phyloP scores from a whole-genome alignment of 495 filamentous ascomycete genomes.

The Aspergillus coremiiformis region DNA sequence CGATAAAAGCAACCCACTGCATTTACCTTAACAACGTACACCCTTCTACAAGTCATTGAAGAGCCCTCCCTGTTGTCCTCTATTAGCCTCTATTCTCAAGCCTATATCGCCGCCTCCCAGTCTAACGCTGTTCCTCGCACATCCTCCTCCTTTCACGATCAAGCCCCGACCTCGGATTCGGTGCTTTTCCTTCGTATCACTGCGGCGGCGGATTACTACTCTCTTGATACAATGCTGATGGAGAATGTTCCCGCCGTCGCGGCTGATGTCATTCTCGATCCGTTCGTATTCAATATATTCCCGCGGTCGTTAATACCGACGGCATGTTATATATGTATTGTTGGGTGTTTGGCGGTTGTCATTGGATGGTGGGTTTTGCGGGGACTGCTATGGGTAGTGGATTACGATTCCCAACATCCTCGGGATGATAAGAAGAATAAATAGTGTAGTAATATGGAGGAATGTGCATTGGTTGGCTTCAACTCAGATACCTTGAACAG shows the following conservation, averaged over 20 bases:
- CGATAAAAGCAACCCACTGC: conserved; percentile 74
- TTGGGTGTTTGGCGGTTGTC: conserved; percentile 47
- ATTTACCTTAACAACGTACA: conserved; percentile 61
- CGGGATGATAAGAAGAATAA: conserved; percentile 19
- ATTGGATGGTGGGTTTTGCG: conserved; percentile 27
- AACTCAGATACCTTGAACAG: neutral
- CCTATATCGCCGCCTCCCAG: conserved; percentile 28
- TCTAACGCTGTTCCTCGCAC: neutral
- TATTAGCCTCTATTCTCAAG: conserved; percentile 54
- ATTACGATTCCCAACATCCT: neutral
- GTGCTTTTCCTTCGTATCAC: conserved; percentile 70
- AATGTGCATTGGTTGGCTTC: neutral
- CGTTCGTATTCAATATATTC: conserved; percentile 65
- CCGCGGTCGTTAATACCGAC: conserved; percentile 65
- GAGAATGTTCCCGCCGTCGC: conserved; percentile 60
- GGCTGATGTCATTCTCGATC: conserved; percentile 86
- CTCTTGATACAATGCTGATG: conserved; percentile 68
- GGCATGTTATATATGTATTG: conserved; percentile 48
- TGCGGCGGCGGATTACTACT: conserved; percentile 78
- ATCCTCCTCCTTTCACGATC: conserved; percentile 12
- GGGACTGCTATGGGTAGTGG: conserved; percentile 25
- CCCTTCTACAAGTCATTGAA: conserved; percentile 50
- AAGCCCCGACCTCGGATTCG: conserved; percentile 38
- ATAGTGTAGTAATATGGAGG: conserved; percentile 2
- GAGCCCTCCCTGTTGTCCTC: conserved; percentile 55